Base-by-base conservation (phyloP, 179 eudicot species). In the Corrigiola litoralis region DNA sequence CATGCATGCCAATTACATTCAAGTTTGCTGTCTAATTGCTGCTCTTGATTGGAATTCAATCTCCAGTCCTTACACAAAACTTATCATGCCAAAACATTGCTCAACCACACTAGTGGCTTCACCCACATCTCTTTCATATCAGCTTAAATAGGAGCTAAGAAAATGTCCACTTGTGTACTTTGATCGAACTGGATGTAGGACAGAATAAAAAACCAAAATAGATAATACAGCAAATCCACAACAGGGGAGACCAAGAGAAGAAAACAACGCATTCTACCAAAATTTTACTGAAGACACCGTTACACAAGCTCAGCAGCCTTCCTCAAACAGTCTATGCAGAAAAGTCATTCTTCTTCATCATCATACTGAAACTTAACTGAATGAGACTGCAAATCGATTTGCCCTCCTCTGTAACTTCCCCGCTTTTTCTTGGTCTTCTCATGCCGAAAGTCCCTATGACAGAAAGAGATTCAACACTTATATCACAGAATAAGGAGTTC, bases 371-470 rank as follows among this genome's bases (percentile, higher is more conserved):
- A 92, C 77, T 92, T 92, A 6, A 92, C 70, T 13, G 98, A 92
- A 73, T 85, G 96, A 37, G 96, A 75, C 16, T 85, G 73, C 68
- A 82, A 68, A 82, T 92, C 98, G 34, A 92, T 90, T 79, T 67
- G 81, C 23, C 96, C 98, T 68, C 98, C 95, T 70, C 96, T 81
- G 61, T 92, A 92, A 79, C 87, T 84, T 64, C 96, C 98, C 1
- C 96, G 96, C 77, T 92, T 92, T 79, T 92, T 90, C 85, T 92
- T 90, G 12, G 98, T 92, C 74, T 92, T 92, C 48, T 92, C 98
- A 73, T 90, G 96, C 18, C 96, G 91, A 58, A 87, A 89, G 65
- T 75, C 95, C 89, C 96, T 89, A 32, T 21, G 7, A 14, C 49
- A 1, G 33, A 34, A 7, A 2, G n/a, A 13, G n/a, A 16, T n/a